These are phyloP conservation scores for Suhomyces emberorum DNA, from an alignment of 805 yeast genomes.

Conservation along the genomic window DNA sequence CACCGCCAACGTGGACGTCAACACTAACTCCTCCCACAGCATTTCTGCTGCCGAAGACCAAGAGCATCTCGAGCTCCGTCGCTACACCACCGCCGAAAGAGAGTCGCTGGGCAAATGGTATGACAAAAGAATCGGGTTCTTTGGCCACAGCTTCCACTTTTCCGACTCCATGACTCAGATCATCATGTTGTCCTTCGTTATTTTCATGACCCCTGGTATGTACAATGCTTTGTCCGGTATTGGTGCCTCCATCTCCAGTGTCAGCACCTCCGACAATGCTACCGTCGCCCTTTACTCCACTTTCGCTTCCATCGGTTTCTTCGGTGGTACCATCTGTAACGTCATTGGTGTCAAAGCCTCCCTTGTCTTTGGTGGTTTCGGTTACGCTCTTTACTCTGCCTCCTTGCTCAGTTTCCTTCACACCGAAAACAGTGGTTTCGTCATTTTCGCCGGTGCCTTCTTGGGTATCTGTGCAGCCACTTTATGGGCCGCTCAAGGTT, in stretches of 20 bases:
- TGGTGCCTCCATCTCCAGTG: conserved; percentile 41
- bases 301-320: conserved; percentile 56
- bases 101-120: conserved; percentile 41
- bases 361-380: conserved; percentile 51
- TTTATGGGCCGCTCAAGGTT: conserved; percentile 60
- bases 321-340: conserved; percentile 55
- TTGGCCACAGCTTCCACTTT: conserved; percentile 21
- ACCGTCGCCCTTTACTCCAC: conserved; percentile 52
- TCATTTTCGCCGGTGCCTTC: conserved; percentile 54
- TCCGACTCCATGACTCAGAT: conserved; percentile 41
- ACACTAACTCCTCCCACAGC: conserved; percentile 7
- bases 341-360: conserved; percentile 43
- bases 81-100: conserved; percentile 27
- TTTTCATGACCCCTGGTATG: conserved; percentile 53
- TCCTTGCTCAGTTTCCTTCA: conserved; percentile 49
- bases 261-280: conserved; percentile 44
- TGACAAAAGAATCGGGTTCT: conserved; percentile 17
- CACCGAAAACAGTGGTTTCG: conserved; percentile 47
- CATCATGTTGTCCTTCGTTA: conserved; percentile 43
- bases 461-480: conserved; percentile 54
- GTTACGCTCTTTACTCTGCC: conserved; percentile 53
- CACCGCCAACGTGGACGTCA: conserved; percentile 2
- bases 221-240: conserved; percentile 50
- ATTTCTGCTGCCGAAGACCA: conserved; percentile 1
- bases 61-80: conserved; percentile 20